These are phyloP conservation scores for Neoboletus subvelutipes DNA, from an alignment of 768 basidiomycete species.

Conservation along the genomic window DNA sequence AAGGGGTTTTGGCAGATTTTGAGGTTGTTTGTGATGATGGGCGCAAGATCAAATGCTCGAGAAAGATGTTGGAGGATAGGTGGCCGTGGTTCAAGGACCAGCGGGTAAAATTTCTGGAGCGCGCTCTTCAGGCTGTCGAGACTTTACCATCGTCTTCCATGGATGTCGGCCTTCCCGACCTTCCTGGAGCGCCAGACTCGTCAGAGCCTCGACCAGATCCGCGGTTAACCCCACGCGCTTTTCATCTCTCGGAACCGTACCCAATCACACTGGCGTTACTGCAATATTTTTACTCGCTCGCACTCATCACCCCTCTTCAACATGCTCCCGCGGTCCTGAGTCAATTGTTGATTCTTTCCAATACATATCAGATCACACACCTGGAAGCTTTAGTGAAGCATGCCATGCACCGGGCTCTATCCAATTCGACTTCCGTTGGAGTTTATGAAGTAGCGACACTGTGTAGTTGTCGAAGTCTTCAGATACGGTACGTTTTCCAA, in stretches of 20 bases:
- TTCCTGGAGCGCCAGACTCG: conserved; percentile 49
- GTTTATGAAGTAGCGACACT: conserved; percentile 95
- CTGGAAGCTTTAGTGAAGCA: conserved; percentile 83
- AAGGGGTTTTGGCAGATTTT: conserved; percentile 82
- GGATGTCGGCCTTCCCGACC: conserved; percentile 61
- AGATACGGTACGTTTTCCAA: conserved; percentile 66
- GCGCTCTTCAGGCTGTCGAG: conserved; percentile 56
- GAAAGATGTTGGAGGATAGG: conserved; percentile 80
- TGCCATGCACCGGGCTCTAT: conserved; percentile 87
- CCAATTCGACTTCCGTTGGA: conserved; percentile 81
- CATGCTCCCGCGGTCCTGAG: conserved; percentile 87
- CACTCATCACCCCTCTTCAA: conserved; percentile 87
- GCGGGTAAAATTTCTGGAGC: conserved; percentile 54
- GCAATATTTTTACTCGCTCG: conserved; percentile 91
- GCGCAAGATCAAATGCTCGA: conserved; percentile 75
- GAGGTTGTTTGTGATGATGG: conserved; percentile 93
- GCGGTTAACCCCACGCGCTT: conserved; percentile 72
- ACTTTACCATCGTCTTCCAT: conserved; percentile 58
- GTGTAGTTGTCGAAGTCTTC: conserved; percentile 83
- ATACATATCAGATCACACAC: conserved; percentile 77
- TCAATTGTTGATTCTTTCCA: conserved; percentile 80
- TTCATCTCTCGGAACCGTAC: conserved; percentile 86
- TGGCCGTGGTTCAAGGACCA: conserved; percentile 96
- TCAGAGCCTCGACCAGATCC: conserved; percentile 67
- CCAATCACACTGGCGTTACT: conserved; percentile 84